A percentile compares a stretch with the other conserved stretches of the same genome.
Conservation (phyloP, 768 basidiomycete species). For the Daedaleopsis sinensis region DNA sequence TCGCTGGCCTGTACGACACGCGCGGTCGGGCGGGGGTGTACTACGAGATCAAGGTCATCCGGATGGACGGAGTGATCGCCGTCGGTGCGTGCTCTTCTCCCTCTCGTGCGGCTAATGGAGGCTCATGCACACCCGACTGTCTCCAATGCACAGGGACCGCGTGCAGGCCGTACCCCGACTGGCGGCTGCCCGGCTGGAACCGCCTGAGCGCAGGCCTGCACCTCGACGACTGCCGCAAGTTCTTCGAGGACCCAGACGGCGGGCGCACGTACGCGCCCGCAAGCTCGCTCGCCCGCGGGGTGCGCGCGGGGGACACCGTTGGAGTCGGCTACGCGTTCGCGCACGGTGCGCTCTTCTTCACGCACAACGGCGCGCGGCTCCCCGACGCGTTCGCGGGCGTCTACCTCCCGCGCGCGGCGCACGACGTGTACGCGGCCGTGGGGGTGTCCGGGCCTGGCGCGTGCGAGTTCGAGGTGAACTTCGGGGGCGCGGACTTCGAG, state of each 20-base stretch:
- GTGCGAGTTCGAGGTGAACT: conserved; percentile 63
- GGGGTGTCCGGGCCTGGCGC: conserved; percentile 51
- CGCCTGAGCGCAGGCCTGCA: conserved; percentile 65
- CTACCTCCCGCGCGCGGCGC: conserved; percentile 51
- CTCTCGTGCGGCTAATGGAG: background rate
- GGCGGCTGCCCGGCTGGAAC: conserved; percentile 75
- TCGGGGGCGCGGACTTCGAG: conserved; percentile 54
- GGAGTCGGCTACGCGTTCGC: conserved; percentile 69
- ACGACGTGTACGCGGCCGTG: conserved; percentile 68
- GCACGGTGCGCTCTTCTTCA: conserved; percentile 59
- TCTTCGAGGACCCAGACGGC: conserved; percentile 69
- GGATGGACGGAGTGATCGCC: conserved; percentile 63
- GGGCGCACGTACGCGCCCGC: conserved; percentile 55
- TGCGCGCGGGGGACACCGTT: conserved; percentile 52
- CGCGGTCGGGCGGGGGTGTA: conserved; percentile 60
- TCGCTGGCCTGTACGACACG: conserved; percentile 62
- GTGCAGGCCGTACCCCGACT: conserved; percentile 65
- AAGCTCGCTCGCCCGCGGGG: conserved; percentile 27
- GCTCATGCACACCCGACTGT: background rate
- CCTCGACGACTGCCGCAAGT: conserved; percentile 73
- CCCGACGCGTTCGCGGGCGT: conserved; percentile 60
- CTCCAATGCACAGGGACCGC: conserved; percentile 51
- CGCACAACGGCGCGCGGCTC: conserved; percentile 60
- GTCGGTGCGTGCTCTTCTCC: conserved; percentile 45
- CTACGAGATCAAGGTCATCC: conserved; percentile 59